Evolutionary conservation across 148 eudicot species (phyloP).

Genomic region (Dysphania ambrosioides): DNA sequence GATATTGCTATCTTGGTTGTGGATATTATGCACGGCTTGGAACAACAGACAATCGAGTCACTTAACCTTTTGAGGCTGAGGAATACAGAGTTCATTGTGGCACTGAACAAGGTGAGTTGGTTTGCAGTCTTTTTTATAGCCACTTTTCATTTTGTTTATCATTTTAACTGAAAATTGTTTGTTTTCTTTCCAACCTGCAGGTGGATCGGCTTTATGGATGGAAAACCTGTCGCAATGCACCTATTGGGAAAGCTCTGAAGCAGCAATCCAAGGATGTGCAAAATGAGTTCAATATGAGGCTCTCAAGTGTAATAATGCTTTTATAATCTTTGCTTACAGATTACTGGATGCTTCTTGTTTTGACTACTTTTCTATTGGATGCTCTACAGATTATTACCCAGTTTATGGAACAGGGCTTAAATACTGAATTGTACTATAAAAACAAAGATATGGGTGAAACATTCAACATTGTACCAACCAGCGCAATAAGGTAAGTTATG

Average conservation of each 20-base stretch:
- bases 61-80: constrained; percentile 85
- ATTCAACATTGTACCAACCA: constrained; percentile 87
- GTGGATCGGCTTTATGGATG: constrained; percentile 92
- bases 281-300: constrained; percentile 66
- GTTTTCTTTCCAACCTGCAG: constrained; percentile 31
- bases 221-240: constrained; percentile 74
- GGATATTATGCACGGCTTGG: constrained; percentile 93
- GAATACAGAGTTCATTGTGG: constrained; percentile 86
- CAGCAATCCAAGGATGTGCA: constrained; percentile 78
- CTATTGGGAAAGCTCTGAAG: constrained; percentile 70
- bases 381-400: constrained; percentile 59
- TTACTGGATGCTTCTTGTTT: constrained; percentile 7
- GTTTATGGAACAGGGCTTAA: constrained; percentile 86
- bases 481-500: constrained; percentile 69
- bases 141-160: neutral
- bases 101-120: constrained; percentile 74
- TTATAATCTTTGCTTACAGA: neutral
- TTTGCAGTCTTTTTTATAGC: neutral
- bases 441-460: constrained; percentile 97
- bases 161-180: neutral
- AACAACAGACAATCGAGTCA: constrained; percentile 91
- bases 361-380: constrained; percentile 2
- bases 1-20: constrained; percentile 93
- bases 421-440: constrained; percentile 84
- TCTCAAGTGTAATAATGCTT: constrained; percentile 44